Percentiles rank a stretch among this genome's conserved stretches.
These are phyloP conservation scores for Pisolithus marmoratus DNA, from an alignment of 768 basidiomycete species.

Conservation along the genomic window DNA sequence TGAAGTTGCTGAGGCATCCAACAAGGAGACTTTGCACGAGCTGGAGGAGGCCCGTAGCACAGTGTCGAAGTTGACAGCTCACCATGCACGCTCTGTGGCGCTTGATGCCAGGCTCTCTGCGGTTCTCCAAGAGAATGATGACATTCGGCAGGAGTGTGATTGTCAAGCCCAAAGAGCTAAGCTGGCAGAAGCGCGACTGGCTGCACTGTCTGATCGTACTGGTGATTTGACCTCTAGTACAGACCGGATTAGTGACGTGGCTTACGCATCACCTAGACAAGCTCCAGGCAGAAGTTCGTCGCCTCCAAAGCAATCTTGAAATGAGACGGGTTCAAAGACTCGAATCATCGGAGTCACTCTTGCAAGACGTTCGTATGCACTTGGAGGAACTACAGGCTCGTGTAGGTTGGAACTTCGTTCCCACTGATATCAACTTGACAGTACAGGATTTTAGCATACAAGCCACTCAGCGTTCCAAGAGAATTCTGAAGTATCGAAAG, in stretches of 20 bases:
- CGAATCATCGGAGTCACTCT: conserved; percentile 61
- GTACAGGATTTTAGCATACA: conserved; percentile 29
- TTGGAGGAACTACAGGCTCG: conserved; percentile 56
- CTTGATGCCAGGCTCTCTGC: conserved; percentile 61
- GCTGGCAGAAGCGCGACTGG: conserved; percentile 60
- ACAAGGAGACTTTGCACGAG: conserved; percentile 66
- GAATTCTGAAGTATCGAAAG: conserved; percentile 55
- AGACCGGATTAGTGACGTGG: not conserved
- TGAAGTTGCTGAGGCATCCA: conserved; percentile 76
- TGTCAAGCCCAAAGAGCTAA: conserved; percentile 61
- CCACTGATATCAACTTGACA: conserved; percentile 11
- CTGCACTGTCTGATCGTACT: conserved; percentile 61
- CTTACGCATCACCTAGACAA: conserved; percentile 42
- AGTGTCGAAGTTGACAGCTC: conserved; percentile 61
- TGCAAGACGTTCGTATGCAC: conserved; percentile 59
- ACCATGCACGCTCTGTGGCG: conserved; percentile 65
- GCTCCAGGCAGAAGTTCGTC: conserved; percentile 59
- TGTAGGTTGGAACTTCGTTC: conserved; percentile 32
- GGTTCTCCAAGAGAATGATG: conserved; percentile 73
- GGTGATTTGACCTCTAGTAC: conserved; percentile 32
- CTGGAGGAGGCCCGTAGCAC: conserved; percentile 66
- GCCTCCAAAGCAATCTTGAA: conserved; percentile 60
- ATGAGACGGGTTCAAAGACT: conserved; percentile 52
- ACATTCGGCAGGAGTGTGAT: conserved; percentile 78
- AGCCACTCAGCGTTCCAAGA: conserved; percentile 34